These are phyloP conservation scores for Raffaelea arxii DNA, from an alignment of 2,329 filamentous ascomycete genomes.

Conservation along the genomic window DNA sequence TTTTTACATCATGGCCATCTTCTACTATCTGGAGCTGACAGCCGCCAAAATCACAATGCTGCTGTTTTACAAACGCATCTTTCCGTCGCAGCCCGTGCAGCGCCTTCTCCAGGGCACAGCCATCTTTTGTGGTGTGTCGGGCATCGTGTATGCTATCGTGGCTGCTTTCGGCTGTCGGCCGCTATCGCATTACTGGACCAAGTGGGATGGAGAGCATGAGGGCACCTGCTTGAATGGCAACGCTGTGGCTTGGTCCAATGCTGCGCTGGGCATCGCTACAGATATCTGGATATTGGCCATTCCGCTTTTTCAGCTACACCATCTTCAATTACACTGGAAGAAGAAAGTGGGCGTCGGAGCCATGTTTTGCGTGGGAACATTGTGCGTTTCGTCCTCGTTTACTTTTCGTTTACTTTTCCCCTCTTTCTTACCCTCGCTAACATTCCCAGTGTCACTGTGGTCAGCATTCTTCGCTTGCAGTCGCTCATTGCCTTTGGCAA, in stretches of 20 bases:
- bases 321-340: constrained; percentile 32
- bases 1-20: constrained; percentile 29
- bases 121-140: constrained; percentile 27
- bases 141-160: constrained; percentile 30
- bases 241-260: constrained; percentile 39
- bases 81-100: constrained; percentile 29
- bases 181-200: constrained; percentile 40
- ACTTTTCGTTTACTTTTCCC: background rate
- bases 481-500: constrained; percentile 18
- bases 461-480: constrained; percentile 21
- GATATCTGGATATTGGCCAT: constrained; percentile 43
- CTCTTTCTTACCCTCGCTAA: background rate
- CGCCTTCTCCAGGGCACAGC: constrained; percentile 32
- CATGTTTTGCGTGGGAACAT: constrained; percentile 36
- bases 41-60: constrained; percentile 42
- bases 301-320: constrained; percentile 33
- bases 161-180: constrained; percentile 42
- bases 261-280: constrained; percentile 38
- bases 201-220: constrained; percentile 36
- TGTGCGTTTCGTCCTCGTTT: constrained; percentile 14
- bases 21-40: constrained; percentile 37
- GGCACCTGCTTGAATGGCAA: constrained; percentile 42
- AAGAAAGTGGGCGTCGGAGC: constrained; percentile 34
- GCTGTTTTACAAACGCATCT: constrained; percentile 46
- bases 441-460: constrained; percentile 20